Base-by-base conservation (phyloP, 2,329 filamentous ascomycete genomes). In the Penicillium sp. region DNA sequence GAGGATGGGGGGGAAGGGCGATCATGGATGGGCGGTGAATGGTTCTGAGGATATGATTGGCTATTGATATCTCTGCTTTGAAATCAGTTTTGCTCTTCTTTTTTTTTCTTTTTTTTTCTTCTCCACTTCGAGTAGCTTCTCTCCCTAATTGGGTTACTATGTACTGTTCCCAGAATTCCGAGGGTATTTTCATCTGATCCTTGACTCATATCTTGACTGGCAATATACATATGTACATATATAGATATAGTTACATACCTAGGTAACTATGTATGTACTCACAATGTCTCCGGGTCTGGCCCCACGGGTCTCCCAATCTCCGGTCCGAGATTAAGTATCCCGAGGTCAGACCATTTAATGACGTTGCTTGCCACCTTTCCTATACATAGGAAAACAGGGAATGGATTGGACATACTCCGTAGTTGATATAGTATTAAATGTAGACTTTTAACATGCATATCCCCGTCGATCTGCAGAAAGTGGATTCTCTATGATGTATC, bases 1-100 rank as follows among this genome's bases (percentile, higher is more conserved):
- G 48, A 51, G 31, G 45, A 54, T 44, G 2, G 38, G 36, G 45
- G 41, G 50, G 58, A 11, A 16, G 49, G 60, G 54, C 52, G 61
- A 62, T 55, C 45, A 27, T 25, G 21, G 27, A 41, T 19, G 33
- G 55, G 60, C 55, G 56, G 58, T 62, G 53, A 59, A 34, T 5
- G 8, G 33, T 43, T 13, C 13, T 29, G 16, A 16, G 3, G 2
- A 34, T 50, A 11, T 57, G n/a, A 64, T 65, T 62, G 62, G 61
- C 8, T 41, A 5, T 4, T 1, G 6, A 8, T 5, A 3, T 25
- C 9, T 48, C 16, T 57, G 54, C 54, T 57, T 57, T 53, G 54
- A 57, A 56, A 53, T 55, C 38, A 44, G 1, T 43, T 55, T 43
- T 11, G 10, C 25, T 25, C 25, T 25, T 4, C 10, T 21, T 11